Evolutionary conservation across 1,284 basidiomycete species (phyloP).

Genomic region (Flammula alnicola): DNA sequence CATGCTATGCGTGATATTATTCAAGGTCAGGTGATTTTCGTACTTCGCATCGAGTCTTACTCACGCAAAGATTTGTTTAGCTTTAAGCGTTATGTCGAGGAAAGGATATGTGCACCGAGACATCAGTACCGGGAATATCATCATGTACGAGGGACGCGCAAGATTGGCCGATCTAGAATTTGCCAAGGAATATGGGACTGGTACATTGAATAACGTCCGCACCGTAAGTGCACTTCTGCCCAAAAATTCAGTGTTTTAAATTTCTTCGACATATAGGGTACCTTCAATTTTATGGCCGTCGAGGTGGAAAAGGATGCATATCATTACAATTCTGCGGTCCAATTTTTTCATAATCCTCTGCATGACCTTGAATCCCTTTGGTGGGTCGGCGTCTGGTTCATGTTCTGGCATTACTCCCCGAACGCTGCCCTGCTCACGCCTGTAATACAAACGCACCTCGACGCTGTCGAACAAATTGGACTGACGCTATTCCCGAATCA

Average conservation of each 20-base stretch:
- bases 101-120: background rate
- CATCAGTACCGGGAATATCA: slow-evolving; percentile 1
- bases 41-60: background rate
- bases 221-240: background rate
- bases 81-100: background rate
- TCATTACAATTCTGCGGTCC: background rate
- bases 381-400: slow-evolving; percentile 1
- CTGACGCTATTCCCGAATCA: no score
- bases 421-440: no score
- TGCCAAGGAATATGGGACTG: background rate
- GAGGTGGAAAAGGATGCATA: background rate
- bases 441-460: no score
- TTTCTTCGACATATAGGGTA: background rate
- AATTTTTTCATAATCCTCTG: background rate
- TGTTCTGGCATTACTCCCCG: background rate
- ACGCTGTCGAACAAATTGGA: no score
- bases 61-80: background rate
- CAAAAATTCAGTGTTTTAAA: background rate
- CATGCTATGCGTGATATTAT: background rate
- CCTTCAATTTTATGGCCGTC: background rate
- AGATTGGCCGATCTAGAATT: background rate
- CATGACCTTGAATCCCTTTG: slow-evolving; percentile 8
- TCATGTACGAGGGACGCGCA: background rate
- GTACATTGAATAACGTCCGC: background rate
- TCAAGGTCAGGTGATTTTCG: background rate